Base-by-base conservation (phyloP, 2,329 filamentous ascomycete genomes). In the Penicillium sp. region DNA sequence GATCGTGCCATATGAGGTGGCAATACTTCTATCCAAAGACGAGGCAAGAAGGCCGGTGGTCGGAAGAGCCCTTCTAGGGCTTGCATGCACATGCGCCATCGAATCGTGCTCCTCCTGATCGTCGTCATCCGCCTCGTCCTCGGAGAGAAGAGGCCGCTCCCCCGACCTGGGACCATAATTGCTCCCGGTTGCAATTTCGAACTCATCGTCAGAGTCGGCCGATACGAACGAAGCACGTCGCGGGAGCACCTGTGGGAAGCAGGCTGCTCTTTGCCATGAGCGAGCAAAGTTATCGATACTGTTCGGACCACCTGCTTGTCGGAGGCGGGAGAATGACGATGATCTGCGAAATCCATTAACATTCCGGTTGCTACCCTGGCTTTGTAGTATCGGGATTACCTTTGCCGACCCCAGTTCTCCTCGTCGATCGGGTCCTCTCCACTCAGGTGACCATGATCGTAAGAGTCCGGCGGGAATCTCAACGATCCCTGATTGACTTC, bases 241-340 rank as follows among this genome's bases (percentile, higher is more conserved):
- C 5, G 91, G 91, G 33, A 95, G 88, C 65, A 96, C 90, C 73
- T 97, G 93, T 62, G 87, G 84, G 74, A 98, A 98, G 56, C 84
- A 88, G 26, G 92, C 91, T 37, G 93, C 93, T 72, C 93, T 87
- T 75, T 93, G 91, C 90, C 92, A 96, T 66, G 91, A 96, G 59
- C 90, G 86, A 45, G 93, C 90, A 72, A 98, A 98, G 68, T 93
- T 96, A 69, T 95, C 89, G 67, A 98, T 90, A 74, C 90, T 96
- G 79, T 98, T 98, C 59, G 93, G 89, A 50, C 93, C 93, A 62
- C 93, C 95, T 48, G 90, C 88, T 59, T 96, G 87, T 64, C 76
- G 68, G 29, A 79, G 61, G 7, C 82, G 80, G 69, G 76, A 74
- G 49, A 78, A 69, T n/a, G 77, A 78, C 7, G 73, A 74, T 29